phyloP scores from a whole-genome alignment of 176 grass and related monocot genomes.

The Aegilops longissima region DNA sequence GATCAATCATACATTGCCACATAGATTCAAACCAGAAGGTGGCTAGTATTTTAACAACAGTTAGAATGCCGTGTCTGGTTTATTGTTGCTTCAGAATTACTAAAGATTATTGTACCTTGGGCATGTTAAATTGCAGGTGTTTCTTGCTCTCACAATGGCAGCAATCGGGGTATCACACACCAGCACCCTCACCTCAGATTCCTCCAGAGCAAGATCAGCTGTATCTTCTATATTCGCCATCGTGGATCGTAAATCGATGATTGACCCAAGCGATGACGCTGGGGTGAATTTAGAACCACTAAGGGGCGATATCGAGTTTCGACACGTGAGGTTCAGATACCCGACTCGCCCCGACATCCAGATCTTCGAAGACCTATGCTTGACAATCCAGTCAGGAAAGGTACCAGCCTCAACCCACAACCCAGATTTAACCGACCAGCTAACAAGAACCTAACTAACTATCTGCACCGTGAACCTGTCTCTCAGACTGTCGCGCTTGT shows the following conservation, averaged over 20 bases:
- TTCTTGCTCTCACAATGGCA: conserved; percentile 95
- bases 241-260: conserved; percentile 85
- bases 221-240: conserved; percentile 88
- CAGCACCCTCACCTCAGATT: conserved; percentile 91
- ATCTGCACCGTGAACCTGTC: background rate
- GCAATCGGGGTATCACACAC: conserved; percentile 96
- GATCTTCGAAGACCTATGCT: conserved; percentile 90
- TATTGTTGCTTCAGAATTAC: background rate
- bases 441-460: background rate
- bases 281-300: conserved; percentile 66
- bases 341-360: conserved; percentile 87
- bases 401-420: conserved; percentile 6
- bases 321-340: conserved; percentile 90
- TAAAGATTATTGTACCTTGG: background rate
- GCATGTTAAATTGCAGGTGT: conserved; percentile 53
- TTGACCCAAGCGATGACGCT: conserved; percentile 79
- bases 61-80: background rate
- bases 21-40: background rate
- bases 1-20: background rate
- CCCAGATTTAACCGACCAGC: background rate
- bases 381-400: conserved; percentile 87
- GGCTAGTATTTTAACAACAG: background rate
- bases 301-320: conserved; percentile 73
- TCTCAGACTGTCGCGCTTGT: conserved; percentile 90
- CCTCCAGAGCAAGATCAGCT: conserved; percentile 84